A percentile compares a stretch with the other conserved stretches of the same genome.
These are phyloP conservation scores for Thermoascus crustaceus DNA, from an alignment of 2,329 filamentous ascomycete species.

Conservation along the genomic window DNA sequence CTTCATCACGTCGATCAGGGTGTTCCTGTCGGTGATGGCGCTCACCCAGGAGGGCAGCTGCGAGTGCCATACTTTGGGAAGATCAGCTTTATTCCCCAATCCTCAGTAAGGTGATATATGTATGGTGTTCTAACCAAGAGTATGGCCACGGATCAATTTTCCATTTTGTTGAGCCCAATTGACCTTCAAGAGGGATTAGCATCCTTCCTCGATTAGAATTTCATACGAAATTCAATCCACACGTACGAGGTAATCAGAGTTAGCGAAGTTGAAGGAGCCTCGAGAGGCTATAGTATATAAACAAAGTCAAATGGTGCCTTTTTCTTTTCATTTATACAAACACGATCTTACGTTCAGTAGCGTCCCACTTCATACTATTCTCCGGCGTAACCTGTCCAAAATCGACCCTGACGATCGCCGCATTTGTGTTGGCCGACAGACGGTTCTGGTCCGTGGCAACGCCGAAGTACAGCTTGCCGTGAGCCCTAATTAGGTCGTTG, in stretches of 20 bases:
- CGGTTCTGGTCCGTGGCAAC: slow-evolving; percentile 53
- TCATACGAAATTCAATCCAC: too few species aligned
- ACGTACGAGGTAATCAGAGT: slow-evolving; percentile 51
- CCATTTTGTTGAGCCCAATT: slow-evolving; percentile 31
- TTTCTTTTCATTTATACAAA: too few species aligned
- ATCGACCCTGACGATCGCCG: too few species aligned
- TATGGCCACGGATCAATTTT: slow-evolving; percentile 55
- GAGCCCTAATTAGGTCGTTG: too few species aligned
- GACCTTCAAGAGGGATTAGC: too few species aligned
- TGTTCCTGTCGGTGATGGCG: too few species aligned
- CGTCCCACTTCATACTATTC: slow-evolving; percentile 58
- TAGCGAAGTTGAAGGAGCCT: slow-evolving; percentile 50
- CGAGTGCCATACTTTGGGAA: slow-evolving; percentile 28
- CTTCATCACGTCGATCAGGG: slow-evolving; percentile 49
- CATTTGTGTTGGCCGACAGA: slow-evolving; percentile 45
- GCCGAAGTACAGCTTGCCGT: slow-evolving; percentile 48
- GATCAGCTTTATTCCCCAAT: not conserved
- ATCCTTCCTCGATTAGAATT: too few species aligned
- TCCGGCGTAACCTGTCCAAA: slow-evolving; percentile 59
- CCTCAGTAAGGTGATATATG: slow-evolving; percentile 34
- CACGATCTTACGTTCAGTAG: too few species aligned
- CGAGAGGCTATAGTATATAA: too few species aligned
- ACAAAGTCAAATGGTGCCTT: too few species aligned
- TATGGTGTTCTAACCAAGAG: slow-evolving; percentile 40
- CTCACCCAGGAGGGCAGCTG: slow-evolving; percentile 52